These are phyloP conservation scores for Gastrodia elata DNA, from an alignment of 106 monocot genomes.

Conservation along the genomic window DNA sequence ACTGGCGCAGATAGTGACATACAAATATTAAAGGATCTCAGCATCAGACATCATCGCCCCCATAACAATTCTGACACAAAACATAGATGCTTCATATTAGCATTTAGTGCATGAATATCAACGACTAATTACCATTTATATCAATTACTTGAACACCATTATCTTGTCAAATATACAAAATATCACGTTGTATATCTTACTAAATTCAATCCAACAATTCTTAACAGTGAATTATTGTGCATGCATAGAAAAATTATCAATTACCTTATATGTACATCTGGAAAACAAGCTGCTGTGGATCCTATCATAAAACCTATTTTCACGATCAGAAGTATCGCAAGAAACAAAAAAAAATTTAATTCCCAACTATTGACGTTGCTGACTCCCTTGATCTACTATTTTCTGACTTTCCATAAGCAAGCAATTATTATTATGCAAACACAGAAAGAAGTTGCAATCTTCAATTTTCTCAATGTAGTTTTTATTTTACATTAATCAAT, in stretches of 20 bases:
- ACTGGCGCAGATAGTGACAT: no score
- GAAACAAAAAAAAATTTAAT: background rate
- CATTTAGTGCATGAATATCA: background rate
- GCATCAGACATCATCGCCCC: background rate
- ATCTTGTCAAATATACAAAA: background rate
- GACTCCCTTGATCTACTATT: background rate
- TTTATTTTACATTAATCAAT: background rate
- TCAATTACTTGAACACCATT: background rate
- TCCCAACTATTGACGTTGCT: background rate
- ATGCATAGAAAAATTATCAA: background rate
- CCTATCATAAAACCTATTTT: background rate
- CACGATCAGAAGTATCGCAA: background rate
- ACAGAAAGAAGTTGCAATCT: background rate
- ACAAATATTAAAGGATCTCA: no score
- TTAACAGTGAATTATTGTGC: background rate
- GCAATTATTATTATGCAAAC: background rate
- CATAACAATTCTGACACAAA: background rate
- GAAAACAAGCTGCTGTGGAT: background rate
- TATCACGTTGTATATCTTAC: background rate
- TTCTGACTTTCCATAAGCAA: background rate
- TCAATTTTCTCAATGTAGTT: background rate
- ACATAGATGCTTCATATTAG: background rate
- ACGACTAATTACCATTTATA: background rate
- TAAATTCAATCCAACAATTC: background rate
- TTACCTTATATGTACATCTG: background rate